Conservation (phyloP, 495 filamentous ascomycete genomes). For the Cudoniella acicularis region DNA sequence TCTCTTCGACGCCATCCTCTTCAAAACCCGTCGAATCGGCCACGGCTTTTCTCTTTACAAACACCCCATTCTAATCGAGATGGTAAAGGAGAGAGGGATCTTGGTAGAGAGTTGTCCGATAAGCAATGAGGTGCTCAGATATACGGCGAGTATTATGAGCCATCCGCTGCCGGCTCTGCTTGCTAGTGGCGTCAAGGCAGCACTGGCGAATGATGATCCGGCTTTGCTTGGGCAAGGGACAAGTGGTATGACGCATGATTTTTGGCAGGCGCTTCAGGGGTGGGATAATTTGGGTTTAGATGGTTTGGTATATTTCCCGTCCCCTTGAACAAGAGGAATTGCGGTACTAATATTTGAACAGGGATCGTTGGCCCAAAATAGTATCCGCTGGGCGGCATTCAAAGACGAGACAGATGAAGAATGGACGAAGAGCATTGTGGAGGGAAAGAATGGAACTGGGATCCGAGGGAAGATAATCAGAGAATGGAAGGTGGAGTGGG, state of each 20-base stretch:
- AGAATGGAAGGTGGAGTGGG: conserved; percentile 77
- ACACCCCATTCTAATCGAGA: conserved; percentile 80
- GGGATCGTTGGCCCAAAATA: conserved; percentile 84
- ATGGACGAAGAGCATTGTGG: conserved; percentile 65
- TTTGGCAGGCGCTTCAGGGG: conserved; percentile 71
- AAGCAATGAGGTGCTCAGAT: conserved; percentile 75
- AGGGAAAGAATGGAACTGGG: conserved; percentile 66
- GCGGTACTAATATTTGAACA: conserved; percentile 30
- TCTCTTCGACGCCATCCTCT: conserved; percentile 81
- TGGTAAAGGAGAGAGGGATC: conserved; percentile 80
- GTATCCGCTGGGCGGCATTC: conserved; percentile 80
- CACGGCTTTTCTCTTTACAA: conserved; percentile 85
- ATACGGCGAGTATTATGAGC: conserved; percentile 66
- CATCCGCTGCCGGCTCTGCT: conserved; percentile 82
- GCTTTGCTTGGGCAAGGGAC: conserved; percentile 71
- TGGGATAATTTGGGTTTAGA: conserved; percentile 73
- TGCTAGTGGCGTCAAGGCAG: conserved; percentile 70
- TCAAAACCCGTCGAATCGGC: conserved; percentile 82
- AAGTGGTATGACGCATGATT: conserved; percentile 77
- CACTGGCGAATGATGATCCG: conserved; percentile 81
- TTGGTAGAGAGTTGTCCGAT: conserved; percentile 83
- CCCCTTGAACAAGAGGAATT: not conserved
- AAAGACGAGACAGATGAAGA: conserved; percentile 66
- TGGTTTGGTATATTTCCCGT: conserved; percentile 34
- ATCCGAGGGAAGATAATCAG: conserved; percentile 63